A percentile compares a stretch with the other conserved stretches of the same genome.
Conservation (phyloP, 2,329 filamentous ascomycete genomes). For the Talaromyces sp. region DNA sequence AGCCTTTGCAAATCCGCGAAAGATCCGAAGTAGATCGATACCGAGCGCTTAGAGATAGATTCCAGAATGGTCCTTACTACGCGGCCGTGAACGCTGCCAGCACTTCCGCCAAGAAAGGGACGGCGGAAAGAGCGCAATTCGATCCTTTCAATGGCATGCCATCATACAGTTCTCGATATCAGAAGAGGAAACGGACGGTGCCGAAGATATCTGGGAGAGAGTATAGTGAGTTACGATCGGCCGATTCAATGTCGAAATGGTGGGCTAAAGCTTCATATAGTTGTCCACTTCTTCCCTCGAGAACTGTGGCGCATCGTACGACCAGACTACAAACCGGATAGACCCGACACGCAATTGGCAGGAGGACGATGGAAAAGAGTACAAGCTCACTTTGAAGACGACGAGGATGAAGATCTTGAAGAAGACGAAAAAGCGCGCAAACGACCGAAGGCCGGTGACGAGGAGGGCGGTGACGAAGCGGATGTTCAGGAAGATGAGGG, state of each 20-base stretch:
- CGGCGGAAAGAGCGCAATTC: conserved; percentile 47
- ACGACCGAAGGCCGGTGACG: conserved; percentile 31
- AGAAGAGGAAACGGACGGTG: conserved; percentile 53
- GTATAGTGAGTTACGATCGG: conserved; percentile 50
- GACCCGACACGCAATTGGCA: conserved; percentile 30
- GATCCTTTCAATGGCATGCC: conserved; percentile 61
- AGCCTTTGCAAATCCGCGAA: conserved; percentile 41
- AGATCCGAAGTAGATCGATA: conserved; percentile 48
- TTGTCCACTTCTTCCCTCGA: conserved; percentile 56
- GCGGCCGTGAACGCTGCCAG: conserved; percentile 47
- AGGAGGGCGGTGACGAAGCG: conserved; percentile 29
- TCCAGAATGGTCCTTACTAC: conserved; percentile 60
- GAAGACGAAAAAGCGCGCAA: conserved; percentile 32
- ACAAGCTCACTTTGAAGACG: conserved; percentile 45
- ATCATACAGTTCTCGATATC: conserved; percentile 57
- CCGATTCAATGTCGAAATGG: background rate
- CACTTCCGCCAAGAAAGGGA: conserved; percentile 42
- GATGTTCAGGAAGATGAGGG: conserved; percentile 20
- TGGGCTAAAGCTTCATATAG: conserved; percentile 29
- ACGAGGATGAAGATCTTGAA: conserved; percentile 39
- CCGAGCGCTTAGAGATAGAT: conserved; percentile 50
- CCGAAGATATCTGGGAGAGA: conserved; percentile 53
- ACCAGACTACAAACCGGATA: conserved; percentile 39
- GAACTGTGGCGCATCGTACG: conserved; percentile 56
- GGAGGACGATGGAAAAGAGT: conserved; percentile 22